phyloP scores from a whole-genome alignment of 2,329 filamentous ascomycete genomes.

The Alternaria burnsii region DNA sequence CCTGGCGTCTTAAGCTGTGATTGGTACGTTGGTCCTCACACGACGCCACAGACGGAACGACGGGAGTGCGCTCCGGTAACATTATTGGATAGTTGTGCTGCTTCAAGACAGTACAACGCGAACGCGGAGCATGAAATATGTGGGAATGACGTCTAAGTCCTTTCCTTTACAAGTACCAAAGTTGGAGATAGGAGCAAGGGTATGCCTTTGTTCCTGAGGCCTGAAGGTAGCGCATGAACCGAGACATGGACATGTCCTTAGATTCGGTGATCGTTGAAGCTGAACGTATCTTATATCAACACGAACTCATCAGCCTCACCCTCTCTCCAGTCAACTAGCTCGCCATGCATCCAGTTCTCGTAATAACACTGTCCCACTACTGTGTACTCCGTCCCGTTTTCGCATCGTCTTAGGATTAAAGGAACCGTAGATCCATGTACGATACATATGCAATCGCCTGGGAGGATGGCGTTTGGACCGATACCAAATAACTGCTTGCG shows the following conservation, averaged over 20 bases:
- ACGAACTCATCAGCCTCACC: constrained; percentile 12
- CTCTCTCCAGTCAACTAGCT: constrained; percentile 14
- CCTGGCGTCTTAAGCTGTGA: background rate
- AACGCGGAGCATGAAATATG: background rate
- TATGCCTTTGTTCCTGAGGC: background rate
- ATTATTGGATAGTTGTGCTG: background rate
- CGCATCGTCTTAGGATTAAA: constrained; percentile 8
- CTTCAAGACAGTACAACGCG: background rate
- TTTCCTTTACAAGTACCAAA: background rate
- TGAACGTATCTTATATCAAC: background rate
- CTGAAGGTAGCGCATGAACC: background rate
- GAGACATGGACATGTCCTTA: background rate
- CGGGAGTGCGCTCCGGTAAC: constrained; percentile 8
- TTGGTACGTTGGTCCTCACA: constrained; percentile 7
- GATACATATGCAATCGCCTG: constrained; percentile 9
- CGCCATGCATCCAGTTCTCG: constrained; percentile 12
- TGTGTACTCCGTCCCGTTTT: background rate
- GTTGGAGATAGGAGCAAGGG: background rate
- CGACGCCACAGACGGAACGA: constrained; percentile 11
- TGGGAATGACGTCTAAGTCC: background rate
- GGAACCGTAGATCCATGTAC: constrained; percentile 5
- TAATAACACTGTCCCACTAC: constrained; percentile 6
- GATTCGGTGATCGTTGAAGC: background rate
- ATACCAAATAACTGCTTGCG: background rate
- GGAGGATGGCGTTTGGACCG: background rate